These are phyloP conservation scores for Sphagnum contortum DNA, from an alignment of 225 moss, liverwort and hornwort genomes.

Conservation along the genomic window DNA sequence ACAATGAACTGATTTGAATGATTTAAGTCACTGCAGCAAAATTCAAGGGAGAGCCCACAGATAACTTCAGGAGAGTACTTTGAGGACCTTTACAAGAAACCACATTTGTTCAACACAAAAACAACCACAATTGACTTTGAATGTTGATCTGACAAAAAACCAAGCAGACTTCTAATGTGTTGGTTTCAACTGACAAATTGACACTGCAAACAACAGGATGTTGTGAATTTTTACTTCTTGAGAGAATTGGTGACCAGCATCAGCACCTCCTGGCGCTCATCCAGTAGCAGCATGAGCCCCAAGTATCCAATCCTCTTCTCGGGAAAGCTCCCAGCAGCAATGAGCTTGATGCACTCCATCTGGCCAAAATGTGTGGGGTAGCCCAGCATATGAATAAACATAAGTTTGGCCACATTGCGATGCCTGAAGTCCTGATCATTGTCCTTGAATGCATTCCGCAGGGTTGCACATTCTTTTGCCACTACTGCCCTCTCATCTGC, in stretches of 20 bases:
- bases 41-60: conserved; percentile 19
- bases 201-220: not conserved
- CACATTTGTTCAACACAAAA: not conserved
- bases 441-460: conserved; percentile 43
- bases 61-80: not conserved
- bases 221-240: conserved; percentile 34
- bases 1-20: conserved; percentile 55
- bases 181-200: not conserved
- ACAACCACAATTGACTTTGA: too few relatives aligned
- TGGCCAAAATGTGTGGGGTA: conserved; percentile 61
- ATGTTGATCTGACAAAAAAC: too few relatives aligned
- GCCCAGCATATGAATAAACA: conserved; percentile 61
- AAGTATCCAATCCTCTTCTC: conserved; percentile 60
- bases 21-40: conserved; percentile 32
- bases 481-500: conserved; percentile 54
- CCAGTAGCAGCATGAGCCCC: conserved; percentile 52
- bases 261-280: conserved; percentile 55
- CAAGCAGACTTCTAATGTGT: not conserved
- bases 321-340: conserved; percentile 41
- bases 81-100: not conserved
- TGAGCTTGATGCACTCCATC: conserved; percentile 59
- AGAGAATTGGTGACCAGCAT: conserved; percentile 62
- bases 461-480: conserved; percentile 50
- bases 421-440: conserved; percentile 57
- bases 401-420: conserved; percentile 55